Conservation (phyloP, 2,329 filamentous ascomycete species). For the Ilyonectria sp. region DNA sequence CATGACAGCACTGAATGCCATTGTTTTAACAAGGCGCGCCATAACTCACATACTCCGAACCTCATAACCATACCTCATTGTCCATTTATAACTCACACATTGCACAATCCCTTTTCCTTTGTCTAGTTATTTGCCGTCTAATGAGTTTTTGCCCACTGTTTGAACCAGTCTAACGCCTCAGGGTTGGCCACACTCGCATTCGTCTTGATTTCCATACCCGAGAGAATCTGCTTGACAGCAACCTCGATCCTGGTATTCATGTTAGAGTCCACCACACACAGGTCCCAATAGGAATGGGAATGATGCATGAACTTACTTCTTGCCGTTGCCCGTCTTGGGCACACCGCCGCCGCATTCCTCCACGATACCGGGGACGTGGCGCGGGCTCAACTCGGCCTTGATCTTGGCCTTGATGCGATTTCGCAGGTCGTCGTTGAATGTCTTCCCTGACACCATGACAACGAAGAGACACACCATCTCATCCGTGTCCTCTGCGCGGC, state of each 20-base stretch:
- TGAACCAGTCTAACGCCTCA: conserved; percentile 90
- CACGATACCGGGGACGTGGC: conserved; percentile 89
- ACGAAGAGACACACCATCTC: conserved; percentile 93
- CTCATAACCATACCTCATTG: not conserved
- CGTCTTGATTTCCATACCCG: conserved; percentile 87
- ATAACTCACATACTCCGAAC: not conserved
- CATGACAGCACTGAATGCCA: not conserved
- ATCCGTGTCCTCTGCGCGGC: conserved; percentile 80
- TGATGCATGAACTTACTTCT: conserved; percentile 77
- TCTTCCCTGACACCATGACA: conserved; percentile 75
- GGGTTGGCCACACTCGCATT: conserved; percentile 95
- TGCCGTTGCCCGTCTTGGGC: conserved; percentile 93
- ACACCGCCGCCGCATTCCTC: conserved; percentile 86
- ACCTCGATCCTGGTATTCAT: conserved; percentile 80
- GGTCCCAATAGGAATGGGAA: not conserved
- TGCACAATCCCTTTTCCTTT: not conserved
- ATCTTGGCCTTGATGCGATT: conserved; percentile 77
- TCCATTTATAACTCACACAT: not conserved
- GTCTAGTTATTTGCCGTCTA: conserved; percentile 33
- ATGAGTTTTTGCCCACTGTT: conserved; percentile 77
- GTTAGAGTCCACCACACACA: conserved; percentile 33
- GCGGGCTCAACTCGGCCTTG: conserved; percentile 83
- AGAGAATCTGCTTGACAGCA: conserved; percentile 95
- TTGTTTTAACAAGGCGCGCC: not conserved
- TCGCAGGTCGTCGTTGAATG: conserved; percentile 73